Base-by-base conservation (phyloP, 179 eudicot genomes). In the Silene noctiflora region DNA sequence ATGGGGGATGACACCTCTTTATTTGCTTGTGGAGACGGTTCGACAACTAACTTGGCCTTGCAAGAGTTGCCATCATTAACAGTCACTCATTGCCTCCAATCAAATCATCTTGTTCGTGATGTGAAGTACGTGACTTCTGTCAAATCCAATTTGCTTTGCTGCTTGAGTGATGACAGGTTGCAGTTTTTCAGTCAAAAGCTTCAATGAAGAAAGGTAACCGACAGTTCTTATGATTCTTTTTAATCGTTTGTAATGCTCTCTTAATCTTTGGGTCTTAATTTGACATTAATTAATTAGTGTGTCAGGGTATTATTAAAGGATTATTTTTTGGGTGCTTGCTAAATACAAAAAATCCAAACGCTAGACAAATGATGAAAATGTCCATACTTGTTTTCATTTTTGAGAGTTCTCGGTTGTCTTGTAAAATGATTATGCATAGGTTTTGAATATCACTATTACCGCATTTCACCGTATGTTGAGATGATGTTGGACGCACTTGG, bases 11-110 rank as follows among this genome's bases (percentile, higher is more conserved):
- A 76, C 16, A 62, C 84, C 67, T 76, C 84, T 5, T 73, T 83
- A 9, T 88, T 94, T 71, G 93, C 86, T 72, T 88, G 81, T 81
- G 96, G 86, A n/a, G 90, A 91, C 72, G 97, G 89, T 75, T 83
- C 77, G 60, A 80, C 86, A 1, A 58, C 87, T 56, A 86, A 85
- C 67, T 83, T 92, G 74, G 81, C 83, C 58, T 76, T 94, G 82
- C 91, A 83, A 66, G 91, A 83, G 55, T 71, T 94, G 79, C 91
- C 93, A 56, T 87, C 91, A 60, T 81, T 87, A 44, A 67, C 59
- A 53, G 82, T 73, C 62, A 61, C 73, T 65, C 89, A 91, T 76
- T 82, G 67, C 71, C 82, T 94, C 55, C 85, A 70, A 61, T 73
- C 85, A 60, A 55, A 70, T 55, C 63, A 73, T 75, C 95, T 93